Conservation (phyloP, 179 eudicot genomes). For the Beta lomatogona region DNA sequence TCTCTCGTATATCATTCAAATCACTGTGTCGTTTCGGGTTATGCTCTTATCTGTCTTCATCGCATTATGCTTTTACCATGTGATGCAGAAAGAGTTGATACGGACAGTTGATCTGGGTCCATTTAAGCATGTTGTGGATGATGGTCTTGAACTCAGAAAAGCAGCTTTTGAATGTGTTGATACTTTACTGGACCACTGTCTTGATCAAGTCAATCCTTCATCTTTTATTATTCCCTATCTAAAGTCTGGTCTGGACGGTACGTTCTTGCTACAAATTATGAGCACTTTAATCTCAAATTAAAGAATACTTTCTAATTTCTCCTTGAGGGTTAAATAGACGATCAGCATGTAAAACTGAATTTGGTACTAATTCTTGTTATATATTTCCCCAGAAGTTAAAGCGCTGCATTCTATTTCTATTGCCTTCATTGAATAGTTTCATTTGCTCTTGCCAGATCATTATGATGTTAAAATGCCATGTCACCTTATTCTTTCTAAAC, state of each 20-base stretch:
- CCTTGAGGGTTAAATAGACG: not conserved
- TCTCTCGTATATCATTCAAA: not conserved
- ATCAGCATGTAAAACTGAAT: not conserved
- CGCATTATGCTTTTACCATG: constrained; percentile 3
- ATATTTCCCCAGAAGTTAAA: not conserved
- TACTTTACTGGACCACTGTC: constrained; percentile 88
- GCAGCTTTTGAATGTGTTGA: constrained; percentile 99
- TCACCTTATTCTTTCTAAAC: constrained; percentile 93
- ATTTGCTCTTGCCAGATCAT: constrained; percentile 65
- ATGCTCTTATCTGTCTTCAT: not conserved
- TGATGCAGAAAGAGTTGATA: constrained; percentile 88
- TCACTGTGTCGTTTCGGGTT: not conserved
- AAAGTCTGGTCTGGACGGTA: constrained; percentile 90
- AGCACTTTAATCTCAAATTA: not conserved
- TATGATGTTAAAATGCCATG: constrained; percentile 99
- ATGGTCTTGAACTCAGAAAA: constrained; percentile 96
- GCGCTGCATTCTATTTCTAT: not conserved
- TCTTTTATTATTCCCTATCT: constrained; percentile 86
- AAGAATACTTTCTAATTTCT: not conserved
- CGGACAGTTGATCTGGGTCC: constrained; percentile 97
- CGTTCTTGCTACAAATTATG: constrained; percentile 28
- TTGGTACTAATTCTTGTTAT: not conserved
- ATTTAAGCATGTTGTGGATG: constrained; percentile 96
- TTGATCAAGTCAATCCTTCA: constrained; percentile 94
- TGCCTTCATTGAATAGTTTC: not conserved